Base-by-base conservation (phyloP, 805 yeast genomes). In the Sugiyamaella boreocaroliniensis region DNA sequence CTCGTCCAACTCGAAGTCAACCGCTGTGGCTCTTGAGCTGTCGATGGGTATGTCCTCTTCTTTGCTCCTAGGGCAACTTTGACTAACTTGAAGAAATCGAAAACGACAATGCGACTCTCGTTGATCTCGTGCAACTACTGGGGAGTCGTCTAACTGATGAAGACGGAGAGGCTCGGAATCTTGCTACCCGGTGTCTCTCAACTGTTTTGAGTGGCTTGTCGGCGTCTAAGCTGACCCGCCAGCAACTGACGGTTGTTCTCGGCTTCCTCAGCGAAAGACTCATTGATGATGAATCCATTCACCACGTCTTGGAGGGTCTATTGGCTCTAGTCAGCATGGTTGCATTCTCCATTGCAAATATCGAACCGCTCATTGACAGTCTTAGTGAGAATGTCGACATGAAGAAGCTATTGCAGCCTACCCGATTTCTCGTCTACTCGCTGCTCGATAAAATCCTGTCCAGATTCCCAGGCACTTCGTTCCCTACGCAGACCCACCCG, bases 61-160 rank as follows among this genome's bases (percentile, higher is more conserved):
- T 11, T 43, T 14, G 18, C 8, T 43, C 20, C 10, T 43, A 12
- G 2, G 20, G 12, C n/a, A 11, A 14, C 19, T 42, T 20, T 40
- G 14, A 42, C 44, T 42, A 6, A 11, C 45, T 22, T 22, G 26
- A 22, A 62, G 67, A 47, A n/a, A 61, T 66, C 43, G 61, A 61
- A 40, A 20, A 55, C 8, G 67, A 63, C 32, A 51, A 61, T 8
- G 51, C 68, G 1, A 73, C 70, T 47, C 58, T 83, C 20, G 66
- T 85, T 14, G 78, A 77, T 46, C 70, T 86, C 43, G 79, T 86
- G 8, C 74, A 78, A 45, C 64, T 72, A 1, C 69, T 86, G 29
- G 89, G 87, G n/a, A 80, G 78, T 26, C 72, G 76, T 47, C 69
- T 86, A 29, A 82, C 86, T 1, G 78, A 85, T 2, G 83, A 80